Conservation (phyloP, 2,329 filamentous ascomycete species). For the Pseudocercospora eumusae region DNA sequence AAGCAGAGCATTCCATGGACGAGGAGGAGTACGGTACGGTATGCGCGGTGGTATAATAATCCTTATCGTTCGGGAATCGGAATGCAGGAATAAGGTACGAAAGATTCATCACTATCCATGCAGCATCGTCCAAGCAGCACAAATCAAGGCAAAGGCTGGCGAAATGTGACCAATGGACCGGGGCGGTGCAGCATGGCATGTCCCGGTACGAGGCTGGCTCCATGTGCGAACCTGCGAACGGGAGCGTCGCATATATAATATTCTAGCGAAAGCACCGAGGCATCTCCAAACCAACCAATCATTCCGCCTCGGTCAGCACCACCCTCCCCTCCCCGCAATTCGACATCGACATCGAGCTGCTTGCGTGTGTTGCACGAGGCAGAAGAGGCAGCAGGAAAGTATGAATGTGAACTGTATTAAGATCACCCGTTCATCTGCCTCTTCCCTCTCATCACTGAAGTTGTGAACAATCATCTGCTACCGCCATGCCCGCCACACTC, state of each 20-base stretch:
- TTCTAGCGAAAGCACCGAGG: constrained; percentile 2
- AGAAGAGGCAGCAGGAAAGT: background rate
- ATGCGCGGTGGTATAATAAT: background rate
- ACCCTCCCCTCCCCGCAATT: constrained; percentile 9
- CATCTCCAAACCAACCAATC: background rate
- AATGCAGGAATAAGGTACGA: too few species aligned
- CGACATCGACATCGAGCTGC: constrained; percentile 3
- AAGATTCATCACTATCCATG: constrained; percentile 7
- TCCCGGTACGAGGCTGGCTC: background rate
- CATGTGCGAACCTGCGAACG: constrained; percentile 8
- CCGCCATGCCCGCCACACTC: constrained; percentile 14
- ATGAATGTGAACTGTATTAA: background rate
- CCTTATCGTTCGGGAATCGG: too few species aligned
- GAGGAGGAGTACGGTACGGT: too few species aligned
- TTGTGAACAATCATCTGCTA: background rate
- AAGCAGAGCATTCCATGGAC: background rate
- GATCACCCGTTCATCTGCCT: background rate
- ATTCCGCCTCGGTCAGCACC: too few species aligned
- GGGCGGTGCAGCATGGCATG: too few species aligned
- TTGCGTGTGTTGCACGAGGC: too few species aligned
- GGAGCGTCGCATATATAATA: too few species aligned
- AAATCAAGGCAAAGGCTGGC: background rate
- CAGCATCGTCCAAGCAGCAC: background rate
- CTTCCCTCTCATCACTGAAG: background rate
- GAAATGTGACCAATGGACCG: background rate